A percentile compares a stretch with the other conserved stretches of the same genome.
Conservation (phyloP, 805 yeast genomes). For the Kodamaea lidongshanica region DNA sequence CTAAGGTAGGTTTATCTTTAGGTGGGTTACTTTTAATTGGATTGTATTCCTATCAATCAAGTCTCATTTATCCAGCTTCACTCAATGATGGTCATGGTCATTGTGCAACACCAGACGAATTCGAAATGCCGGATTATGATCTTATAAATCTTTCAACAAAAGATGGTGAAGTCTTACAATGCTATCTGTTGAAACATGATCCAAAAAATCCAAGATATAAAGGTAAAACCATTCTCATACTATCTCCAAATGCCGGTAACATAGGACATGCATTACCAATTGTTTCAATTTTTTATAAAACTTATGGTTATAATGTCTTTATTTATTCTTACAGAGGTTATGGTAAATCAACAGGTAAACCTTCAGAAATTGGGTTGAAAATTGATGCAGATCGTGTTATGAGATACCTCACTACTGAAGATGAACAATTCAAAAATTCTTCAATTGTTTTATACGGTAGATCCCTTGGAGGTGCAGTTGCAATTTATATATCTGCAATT, state of each 20-base stretch:
- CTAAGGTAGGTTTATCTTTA: conserved; percentile 38
- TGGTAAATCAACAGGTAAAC: conserved; percentile 70
- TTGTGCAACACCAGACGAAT: conserved; percentile 74
- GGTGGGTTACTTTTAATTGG: conserved; percentile 44
- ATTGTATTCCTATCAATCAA: conserved; percentile 56
- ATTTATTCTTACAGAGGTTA: conserved; percentile 89
- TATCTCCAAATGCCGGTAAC: conserved; percentile 94
- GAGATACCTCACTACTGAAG: conserved; percentile 45
- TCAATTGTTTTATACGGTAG: conserved; percentile 74
- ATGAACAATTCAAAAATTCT: conserved; percentile 47
- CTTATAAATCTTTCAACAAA: conserved; percentile 52
- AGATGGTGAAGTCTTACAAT: conserved; percentile 65
- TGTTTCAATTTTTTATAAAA: conserved; percentile 58
- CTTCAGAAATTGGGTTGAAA: conserved; percentile 76
- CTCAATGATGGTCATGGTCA: conserved; percentile 65
- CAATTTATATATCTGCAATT: conserved; percentile 68
- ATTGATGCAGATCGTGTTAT: conserved; percentile 72
- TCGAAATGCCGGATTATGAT: conserved; percentile 55
- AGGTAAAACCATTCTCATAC: conserved; percentile 65
- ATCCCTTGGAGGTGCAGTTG: conserved; percentile 93
- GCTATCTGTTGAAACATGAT: conserved; percentile 55
- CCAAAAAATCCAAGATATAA: conserved; percentile 30
- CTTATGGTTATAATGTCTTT: conserved; percentile 68
- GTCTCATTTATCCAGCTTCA: conserved; percentile 76
- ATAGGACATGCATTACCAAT: conserved; percentile 87